A percentile compares a stretch with the other conserved stretches of the same genome.
Evolutionary conservation across 2,329 filamentous ascomycete species (phyloP).

Genomic region (Fusarium illudens): DNA sequence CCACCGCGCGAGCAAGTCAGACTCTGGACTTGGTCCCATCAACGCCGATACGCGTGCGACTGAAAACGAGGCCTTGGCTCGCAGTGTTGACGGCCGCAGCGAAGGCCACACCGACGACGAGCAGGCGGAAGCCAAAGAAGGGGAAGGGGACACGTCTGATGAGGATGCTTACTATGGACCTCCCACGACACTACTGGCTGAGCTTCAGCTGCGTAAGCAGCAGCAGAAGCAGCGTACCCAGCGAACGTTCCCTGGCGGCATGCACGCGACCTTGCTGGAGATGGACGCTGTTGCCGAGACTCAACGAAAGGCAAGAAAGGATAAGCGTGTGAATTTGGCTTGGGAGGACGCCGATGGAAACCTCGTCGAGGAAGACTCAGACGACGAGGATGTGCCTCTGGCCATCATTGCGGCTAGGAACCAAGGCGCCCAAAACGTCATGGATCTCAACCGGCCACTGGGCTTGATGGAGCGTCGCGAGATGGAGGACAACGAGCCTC

Average conservation of each 20-base stretch:
- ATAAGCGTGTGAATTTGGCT: constrained; percentile 82
- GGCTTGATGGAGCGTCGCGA: constrained; percentile 83
- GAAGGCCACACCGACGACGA: constrained; percentile 39
- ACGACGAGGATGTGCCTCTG: constrained; percentile 88
- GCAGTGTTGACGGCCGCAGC: constrained; percentile 44
- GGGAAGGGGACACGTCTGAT: constrained; percentile 56
- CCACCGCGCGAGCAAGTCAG: constrained; percentile 24
- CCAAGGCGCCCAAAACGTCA: constrained; percentile 59
- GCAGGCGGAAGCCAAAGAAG: constrained; percentile 53
- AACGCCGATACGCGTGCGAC: constrained; percentile 39
- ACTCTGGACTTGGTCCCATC: constrained; percentile 38
- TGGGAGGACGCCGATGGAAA: constrained; percentile 79
- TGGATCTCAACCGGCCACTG: constrained; percentile 69
- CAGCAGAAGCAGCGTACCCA: constrained; percentile 81
- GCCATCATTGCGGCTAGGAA: constrained; percentile 76
- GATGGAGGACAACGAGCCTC: constrained; percentile 90
- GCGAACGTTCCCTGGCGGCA: constrained; percentile 75
- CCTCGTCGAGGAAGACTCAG: constrained; percentile 55
- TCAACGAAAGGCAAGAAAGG: constrained; percentile 77
- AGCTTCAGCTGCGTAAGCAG: constrained; percentile 89
- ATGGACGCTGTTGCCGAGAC: constrained; percentile 90
- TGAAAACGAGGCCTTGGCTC: constrained; percentile 34
- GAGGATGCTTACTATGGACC: constrained; percentile 69
- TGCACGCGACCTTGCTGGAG: constrained; percentile 89
- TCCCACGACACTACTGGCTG: constrained; percentile 90